Evolutionary conservation across 2,329 filamentous ascomycete genomes (phyloP), one percentile per base, ranked within the genome.

Genomic region (Xylariales sp.): DNA sequence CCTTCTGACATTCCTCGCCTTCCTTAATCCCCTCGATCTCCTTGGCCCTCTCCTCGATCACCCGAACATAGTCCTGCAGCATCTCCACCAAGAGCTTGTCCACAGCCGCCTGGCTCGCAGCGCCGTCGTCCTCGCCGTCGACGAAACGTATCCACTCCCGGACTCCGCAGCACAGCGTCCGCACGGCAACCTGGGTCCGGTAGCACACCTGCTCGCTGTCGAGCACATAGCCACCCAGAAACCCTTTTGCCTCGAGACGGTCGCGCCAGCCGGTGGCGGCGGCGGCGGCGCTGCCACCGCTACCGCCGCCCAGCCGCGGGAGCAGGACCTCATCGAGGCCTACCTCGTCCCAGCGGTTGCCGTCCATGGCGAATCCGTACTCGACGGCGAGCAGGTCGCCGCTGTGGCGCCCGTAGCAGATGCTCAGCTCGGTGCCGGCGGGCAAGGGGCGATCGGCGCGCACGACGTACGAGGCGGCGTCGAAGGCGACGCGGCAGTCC

Each of bases 311-410:
- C 20, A 72, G 42, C 48, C 57, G 47, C 2, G 64, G 61, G 19
- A 72, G 54, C 25, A 77, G 38, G n/a, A 63, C 63, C 2, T 67
- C 62, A 40, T 77, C 72, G 3, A 77, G 56, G 10, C 53, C 54
- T 3, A 66, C 60, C 51, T 74, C 71, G 33, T 77, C 74, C 65
- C 69, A 75, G n/a, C 57, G 51, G 49, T 77, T 76, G 17, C 57
- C 49, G 10, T 34, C 45, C 51, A 71, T 55, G 10, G 70, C 54
- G 47, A 77, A 77, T 5, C 73, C 73, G 46, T 77, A 90, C 59
- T 88, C 84, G 0, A 77, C 72, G 3, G 89, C 69, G 14, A 89
- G 61, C 47, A 85, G 84, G 53, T 89, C 85, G 45, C 87, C 86
- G 19, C 72, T 72, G 54, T 89, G 85, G 1, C 70, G 57, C 4